phyloP scores from a whole-genome alignment of 495 filamentous ascomycete genomes.

The Margaritispora aquatica region DNA sequence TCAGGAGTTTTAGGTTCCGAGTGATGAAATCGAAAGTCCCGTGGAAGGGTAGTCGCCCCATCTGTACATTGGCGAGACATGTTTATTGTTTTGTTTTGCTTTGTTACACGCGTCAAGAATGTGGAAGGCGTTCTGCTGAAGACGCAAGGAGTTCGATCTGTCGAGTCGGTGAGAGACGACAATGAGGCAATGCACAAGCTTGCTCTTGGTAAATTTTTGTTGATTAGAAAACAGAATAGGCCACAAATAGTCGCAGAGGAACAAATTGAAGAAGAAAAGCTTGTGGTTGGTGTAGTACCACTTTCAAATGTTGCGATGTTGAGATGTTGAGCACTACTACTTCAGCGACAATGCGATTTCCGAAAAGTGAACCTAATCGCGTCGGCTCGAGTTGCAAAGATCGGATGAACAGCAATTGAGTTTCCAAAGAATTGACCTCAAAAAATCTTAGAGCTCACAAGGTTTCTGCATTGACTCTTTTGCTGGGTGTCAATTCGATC shows the following conservation, averaged over 20 bases:
- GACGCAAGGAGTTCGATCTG: background rate
- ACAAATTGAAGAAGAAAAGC: background rate
- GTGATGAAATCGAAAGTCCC: conserved; percentile 31
- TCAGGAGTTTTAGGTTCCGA: conserved; percentile 22
- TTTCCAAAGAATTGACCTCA: background rate
- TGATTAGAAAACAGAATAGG: background rate
- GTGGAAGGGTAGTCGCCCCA: conserved; percentile 33
- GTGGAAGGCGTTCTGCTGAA: background rate
- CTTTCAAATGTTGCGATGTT: too few species aligned
- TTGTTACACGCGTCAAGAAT: background rate
- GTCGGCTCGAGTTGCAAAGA: background rate
- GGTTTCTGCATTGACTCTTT: background rate
- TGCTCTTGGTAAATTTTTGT: background rate
- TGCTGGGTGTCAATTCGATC: background rate
- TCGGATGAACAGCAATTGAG: background rate
- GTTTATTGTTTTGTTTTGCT: conserved; percentile 2
- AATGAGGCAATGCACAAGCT: background rate
- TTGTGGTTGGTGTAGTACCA: background rate
- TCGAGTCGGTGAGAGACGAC: background rate
- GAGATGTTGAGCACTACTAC: background rate
- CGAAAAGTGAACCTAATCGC: background rate
- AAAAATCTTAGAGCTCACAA: background rate
- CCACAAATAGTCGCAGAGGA: background rate
- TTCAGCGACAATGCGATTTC: background rate
- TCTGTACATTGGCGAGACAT: conserved; percentile 30